These are phyloP conservation scores for Mrakia blollopis DNA, from an alignment of 768 basidiomycete genomes.

Conservation along the genomic window DNA sequence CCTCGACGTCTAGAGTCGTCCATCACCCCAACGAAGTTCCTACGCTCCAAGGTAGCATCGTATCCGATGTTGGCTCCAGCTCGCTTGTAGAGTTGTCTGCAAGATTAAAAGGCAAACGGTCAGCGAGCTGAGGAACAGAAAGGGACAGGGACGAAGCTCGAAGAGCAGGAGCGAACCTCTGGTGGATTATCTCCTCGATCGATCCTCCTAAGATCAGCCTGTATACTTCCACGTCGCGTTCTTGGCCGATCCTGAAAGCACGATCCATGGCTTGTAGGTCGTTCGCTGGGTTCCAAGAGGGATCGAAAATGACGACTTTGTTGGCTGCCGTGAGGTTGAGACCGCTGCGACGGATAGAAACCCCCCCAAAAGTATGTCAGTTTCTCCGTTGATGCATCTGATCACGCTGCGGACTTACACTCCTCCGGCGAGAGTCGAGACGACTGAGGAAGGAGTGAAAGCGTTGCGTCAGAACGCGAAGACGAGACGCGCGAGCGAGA, in stretches of 20 bases:
- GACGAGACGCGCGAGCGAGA: no score
- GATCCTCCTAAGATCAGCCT: conserved; percentile 76
- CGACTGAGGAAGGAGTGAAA: neutral
- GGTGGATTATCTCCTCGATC: conserved; percentile 24
- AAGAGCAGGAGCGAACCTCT: conserved; percentile 34
- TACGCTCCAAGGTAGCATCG: conserved; percentile 48
- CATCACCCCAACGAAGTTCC: neutral
- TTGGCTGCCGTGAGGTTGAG: conserved; percentile 52
- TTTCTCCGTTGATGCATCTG: no score
- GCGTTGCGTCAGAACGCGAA: no score
- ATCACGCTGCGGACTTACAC: conserved; percentile 46
- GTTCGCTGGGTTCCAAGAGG: conserved; percentile 41
- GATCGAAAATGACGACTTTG: conserved; percentile 50
- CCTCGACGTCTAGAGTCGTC: neutral
- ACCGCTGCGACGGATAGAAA: neutral
- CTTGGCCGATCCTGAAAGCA: conserved; percentile 64
- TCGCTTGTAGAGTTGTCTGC: conserved; percentile 79
- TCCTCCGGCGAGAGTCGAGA: conserved; percentile 72
- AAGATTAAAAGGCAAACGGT: neutral
- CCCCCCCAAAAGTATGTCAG: no score
- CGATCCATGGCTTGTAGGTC: conserved; percentile 77
- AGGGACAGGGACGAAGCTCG: no score
- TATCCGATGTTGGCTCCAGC: conserved; percentile 88
- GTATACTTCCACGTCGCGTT: conserved; percentile 74
- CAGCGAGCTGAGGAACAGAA: neutral